Base-by-base conservation (phyloP, 441 rosid species). In the Monsonia emarginata region DNA sequence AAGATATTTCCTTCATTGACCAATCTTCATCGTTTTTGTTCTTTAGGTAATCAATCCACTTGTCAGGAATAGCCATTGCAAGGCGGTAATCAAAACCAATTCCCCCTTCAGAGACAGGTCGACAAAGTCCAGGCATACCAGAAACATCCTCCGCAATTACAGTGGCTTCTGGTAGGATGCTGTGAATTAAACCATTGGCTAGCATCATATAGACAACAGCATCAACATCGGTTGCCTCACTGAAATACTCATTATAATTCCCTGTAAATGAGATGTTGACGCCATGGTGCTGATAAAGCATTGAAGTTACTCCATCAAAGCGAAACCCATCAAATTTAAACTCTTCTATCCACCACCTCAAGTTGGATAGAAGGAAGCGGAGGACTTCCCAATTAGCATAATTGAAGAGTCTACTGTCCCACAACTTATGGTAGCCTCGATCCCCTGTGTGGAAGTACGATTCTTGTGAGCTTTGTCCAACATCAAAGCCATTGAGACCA, bases 61-160 rank as follows among this genome's bases (percentile, higher is more conserved):
- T 86, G 77, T 89, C 96, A 69, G 96, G 96, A 67, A 89, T 82
- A 46, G 84, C 96, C 96, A 89, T 89, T n/a, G 91, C 89, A 66
- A 89, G 75, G 69, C 93, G 88, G 76, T 82, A 89, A 63, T 89
- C 86, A 34, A 85, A 87, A 71, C 96, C 96, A 52, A 81, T 63
- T 22, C 91, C 91, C 18, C 86, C 89, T 63, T 81, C 86, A 66
- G 78, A 75, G 65, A 84, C 93, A 66, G 85, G 75, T 70, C 75
- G 73, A 67, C 93, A 78, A 69, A 89, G 93, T 75, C 86, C 96
- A 65, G 96, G 96, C 93, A 85, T 87, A 61, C 93, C 96, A 54
- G 96, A 89, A 65, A 89, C 96, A 75, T 89, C 93, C 78, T 89
- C 96, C 36, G 96, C 93, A 74, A 89, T 81, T 68, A 89, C 83